Conservation (phyloP, 2,329 filamentous ascomycete species). For the Hymenoscyphus linearis region DNA sequence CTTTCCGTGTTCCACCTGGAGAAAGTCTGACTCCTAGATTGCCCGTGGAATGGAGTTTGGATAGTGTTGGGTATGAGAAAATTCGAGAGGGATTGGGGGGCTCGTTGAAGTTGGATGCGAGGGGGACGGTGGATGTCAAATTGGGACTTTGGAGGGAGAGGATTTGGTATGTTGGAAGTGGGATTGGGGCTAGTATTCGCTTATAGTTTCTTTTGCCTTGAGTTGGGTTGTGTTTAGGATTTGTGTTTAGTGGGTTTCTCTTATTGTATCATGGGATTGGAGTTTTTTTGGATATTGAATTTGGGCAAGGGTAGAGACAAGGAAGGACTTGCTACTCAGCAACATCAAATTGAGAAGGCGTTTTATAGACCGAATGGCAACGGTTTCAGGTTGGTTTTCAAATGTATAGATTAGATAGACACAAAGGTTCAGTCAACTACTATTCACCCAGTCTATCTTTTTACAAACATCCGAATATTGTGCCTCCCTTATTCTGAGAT, state of each 20-base stretch:
- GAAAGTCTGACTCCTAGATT: conserved; percentile 66
- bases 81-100: conserved; percentile 77
- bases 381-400: not conserved
- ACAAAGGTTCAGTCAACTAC: conserved; percentile 1
- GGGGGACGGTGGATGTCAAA: conserved; percentile 67
- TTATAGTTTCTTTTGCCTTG: no score
- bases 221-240: conserved; percentile 33
- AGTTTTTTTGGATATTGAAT: conserved; percentile 1
- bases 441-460: not conserved
- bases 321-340: not conserved
- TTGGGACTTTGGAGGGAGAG: conserved; percentile 70
- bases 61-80: conserved; percentile 76
- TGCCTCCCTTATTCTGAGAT: conserved; percentile 32
- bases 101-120: conserved; percentile 69
- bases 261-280: conserved; percentile 8
- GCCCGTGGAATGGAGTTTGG: conserved; percentile 75
- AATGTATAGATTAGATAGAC: conserved; percentile 21
- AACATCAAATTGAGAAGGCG: not conserved
- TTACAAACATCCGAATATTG: not conserved
- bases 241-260: not conserved
- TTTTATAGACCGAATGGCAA: not conserved
- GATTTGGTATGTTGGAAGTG: conserved; percentile 64
- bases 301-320: not conserved
- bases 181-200: conserved; percentile 64
- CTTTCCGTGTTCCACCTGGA: conserved; percentile 75